phyloP scores from a whole-genome alignment of 2,329 filamentous ascomycete genomes.

The Clarireedia hainanense region DNA sequence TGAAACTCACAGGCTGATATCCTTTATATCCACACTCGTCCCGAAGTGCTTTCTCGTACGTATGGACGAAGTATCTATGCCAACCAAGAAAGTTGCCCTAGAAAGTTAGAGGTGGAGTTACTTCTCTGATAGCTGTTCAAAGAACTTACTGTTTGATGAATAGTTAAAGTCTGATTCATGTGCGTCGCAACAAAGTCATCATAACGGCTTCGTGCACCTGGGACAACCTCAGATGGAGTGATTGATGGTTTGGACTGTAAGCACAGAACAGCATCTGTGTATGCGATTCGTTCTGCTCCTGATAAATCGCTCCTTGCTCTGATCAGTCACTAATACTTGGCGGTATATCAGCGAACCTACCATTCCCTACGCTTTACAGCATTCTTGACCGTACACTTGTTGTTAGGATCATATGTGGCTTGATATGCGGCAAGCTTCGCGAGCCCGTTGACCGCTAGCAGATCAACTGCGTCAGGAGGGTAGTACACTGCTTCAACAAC shows the following conservation, averaged over 20 bases:
- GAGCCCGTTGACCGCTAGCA: constrained; percentile 27
- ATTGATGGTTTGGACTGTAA: constrained; percentile 27
- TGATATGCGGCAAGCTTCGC: constrained; percentile 28
- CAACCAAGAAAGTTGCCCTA: constrained; percentile 33
- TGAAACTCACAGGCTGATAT: constrained; percentile 28
- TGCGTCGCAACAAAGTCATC: constrained; percentile 34
- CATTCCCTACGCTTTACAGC: constrained; percentile 36
- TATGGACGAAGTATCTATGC: constrained; percentile 36
- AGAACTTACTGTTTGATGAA: constrained; percentile 19
- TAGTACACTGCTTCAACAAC: background rate
- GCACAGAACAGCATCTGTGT: constrained; percentile 33
- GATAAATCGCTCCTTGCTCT: constrained; percentile 13
- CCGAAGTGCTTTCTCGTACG: constrained; percentile 35
- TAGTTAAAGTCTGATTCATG: constrained; percentile 25
- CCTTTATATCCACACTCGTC: constrained; percentile 37
- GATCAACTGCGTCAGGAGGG: constrained; percentile 19
- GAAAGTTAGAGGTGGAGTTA: background rate
- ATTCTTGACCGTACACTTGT: constrained; percentile 31
- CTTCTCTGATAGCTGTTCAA: background rate
- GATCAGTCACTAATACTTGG: background rate
- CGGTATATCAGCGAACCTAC: constrained; percentile 17
- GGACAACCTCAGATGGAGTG: constrained; percentile 23
- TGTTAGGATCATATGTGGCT: background rate
- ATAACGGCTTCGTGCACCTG: constrained; percentile 31
- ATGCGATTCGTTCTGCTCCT: constrained; percentile 19